Percentiles rank a stretch among this genome's conserved stretches.
phyloP scores from a whole-genome alignment of 768 basidiomycete genomes.

The Psilocybe cubensis region DNA sequence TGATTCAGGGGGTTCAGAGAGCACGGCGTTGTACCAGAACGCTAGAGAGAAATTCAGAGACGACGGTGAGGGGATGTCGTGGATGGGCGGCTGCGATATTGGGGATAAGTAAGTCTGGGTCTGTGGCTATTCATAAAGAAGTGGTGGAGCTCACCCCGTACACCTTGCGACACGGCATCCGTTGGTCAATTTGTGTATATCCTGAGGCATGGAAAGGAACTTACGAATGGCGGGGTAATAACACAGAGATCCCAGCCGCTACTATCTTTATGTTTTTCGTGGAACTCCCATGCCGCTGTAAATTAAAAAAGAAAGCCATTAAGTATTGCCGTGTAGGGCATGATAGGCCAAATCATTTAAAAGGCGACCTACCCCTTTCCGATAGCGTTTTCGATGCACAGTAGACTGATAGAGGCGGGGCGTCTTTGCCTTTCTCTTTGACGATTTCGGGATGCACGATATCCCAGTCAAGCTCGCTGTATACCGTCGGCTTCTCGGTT shows the following conservation, averaged over 20 bases:
- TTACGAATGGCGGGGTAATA: constrained; percentile 48
- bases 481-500: not conserved
- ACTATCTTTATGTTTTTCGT: constrained; percentile 42
- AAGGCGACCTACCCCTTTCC: constrained; percentile 51
- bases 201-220: not conserved
- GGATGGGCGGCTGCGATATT: constrained; percentile 28
- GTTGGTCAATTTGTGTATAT: not conserved
- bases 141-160: too few species aligned
- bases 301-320: too few species aligned
- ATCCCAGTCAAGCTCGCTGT: constrained; percentile 66
- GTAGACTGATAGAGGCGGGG: constrained; percentile 45
- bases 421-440: constrained; percentile 46
- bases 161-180: too few species aligned
- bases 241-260: constrained; percentile 54
- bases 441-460: constrained; percentile 45
- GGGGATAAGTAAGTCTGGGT: too few species aligned
- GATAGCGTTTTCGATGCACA: constrained; percentile 66
- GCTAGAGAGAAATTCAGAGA: constrained; percentile 1
- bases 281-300: constrained; percentile 43
- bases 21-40: constrained; percentile 27
- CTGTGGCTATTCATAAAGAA: too few species aligned
- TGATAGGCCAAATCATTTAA: not conserved
- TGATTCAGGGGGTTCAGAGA: constrained; percentile 14
- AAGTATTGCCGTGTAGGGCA: too few species aligned
- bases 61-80: constrained; percentile 34